Evolutionary conservation across 208 protist species (phyloP), one percentile per base, ranked within the genome.

Genomic region (Leishmania martiniquensis): DNA sequence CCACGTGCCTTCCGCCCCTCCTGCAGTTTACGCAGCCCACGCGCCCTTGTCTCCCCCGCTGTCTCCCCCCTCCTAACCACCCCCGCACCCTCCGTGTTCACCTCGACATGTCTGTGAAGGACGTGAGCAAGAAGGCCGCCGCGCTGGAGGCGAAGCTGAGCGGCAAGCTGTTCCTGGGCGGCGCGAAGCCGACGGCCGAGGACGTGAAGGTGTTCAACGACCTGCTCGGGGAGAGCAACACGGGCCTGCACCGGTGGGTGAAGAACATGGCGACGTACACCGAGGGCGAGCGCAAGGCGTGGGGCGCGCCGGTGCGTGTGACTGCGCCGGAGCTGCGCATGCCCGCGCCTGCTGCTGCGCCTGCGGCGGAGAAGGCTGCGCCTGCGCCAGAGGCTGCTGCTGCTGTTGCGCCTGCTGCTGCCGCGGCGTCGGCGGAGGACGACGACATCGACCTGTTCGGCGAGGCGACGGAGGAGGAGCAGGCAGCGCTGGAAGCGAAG

Each of bases 401-500:
- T 66, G 42, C 83, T 44, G 87, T 39, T 15, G 29, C 82, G 77
- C 69, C 76, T 42, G 76, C 86, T 25, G 83, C 78, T 68, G 63
- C 63, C 32, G 84, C 81, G 25, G 76, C 85, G 29, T 79, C 78
- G 3, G 91, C 4, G 25, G 91, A 95, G 20, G 94, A 98, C 74
- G 94, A 97, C 69, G 94, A 98, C 83, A 91, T 98, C 74, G 94
- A 98, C 82, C 88, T 98, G 54, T 98, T 98, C 77, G 94, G 93
- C 51, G 92, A 96, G 80, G 85, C 84, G 51, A 96, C 94, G 37
- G 93, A 95, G 79, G 93, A 96, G 86, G 93, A 97, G 83, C 75
- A 90, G 68, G 88, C 88, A 7, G 92, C 93, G 32, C 92, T 96
- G 52, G 92, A 94, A 75, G 90, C 89, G 32, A 96, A 96, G 93